Evolutionary conservation across 768 basidiomycete species (phyloP).

Genomic region (Termitomyces bulborhizus): DNA sequence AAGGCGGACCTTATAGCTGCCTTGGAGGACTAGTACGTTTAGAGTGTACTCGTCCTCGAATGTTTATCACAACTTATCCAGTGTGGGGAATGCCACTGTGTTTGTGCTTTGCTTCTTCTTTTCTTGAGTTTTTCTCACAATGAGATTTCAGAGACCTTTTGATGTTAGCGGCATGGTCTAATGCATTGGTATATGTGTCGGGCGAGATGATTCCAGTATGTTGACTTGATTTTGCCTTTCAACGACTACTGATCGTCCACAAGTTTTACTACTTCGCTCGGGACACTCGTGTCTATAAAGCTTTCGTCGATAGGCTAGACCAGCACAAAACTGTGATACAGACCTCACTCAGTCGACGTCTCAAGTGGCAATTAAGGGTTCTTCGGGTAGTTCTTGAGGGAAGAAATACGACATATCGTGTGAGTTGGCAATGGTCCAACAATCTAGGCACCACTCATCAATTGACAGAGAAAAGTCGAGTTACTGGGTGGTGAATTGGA

Average conservation of each 20-base stretch:
- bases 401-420: constrained; percentile 58
- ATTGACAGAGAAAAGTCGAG: constrained; percentile 55
- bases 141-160: constrained; percentile 52
- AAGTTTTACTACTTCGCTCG: constrained; percentile 92
- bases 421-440: constrained; percentile 24
- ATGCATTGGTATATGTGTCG: constrained; percentile 49
- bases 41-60: background rate
- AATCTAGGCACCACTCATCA: constrained; percentile 3
- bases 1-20: constrained; percentile 74
- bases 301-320: constrained; percentile 49
- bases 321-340: constrained; percentile 41
- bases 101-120: constrained; percentile 12
- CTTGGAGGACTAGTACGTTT: constrained; percentile 82
- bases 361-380: constrained; percentile 67
- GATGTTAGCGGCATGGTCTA: constrained; percentile 77
- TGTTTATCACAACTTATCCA: constrained; percentile 20
- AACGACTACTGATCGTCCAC: background rate
- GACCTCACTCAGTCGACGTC: constrained; percentile 41
- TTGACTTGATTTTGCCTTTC: background rate
- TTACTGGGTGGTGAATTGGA: constrained; percentile 58
- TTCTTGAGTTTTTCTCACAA: background rate
- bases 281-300: constrained; percentile 79
- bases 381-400: constrained; percentile 62
- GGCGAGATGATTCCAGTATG: constrained; percentile 72
- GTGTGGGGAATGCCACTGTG: constrained; percentile 85